Evolutionary conservation across 2,329 filamentous ascomycete genomes (phyloP).

Genomic region (Diaporthe ilicicola): DNA sequence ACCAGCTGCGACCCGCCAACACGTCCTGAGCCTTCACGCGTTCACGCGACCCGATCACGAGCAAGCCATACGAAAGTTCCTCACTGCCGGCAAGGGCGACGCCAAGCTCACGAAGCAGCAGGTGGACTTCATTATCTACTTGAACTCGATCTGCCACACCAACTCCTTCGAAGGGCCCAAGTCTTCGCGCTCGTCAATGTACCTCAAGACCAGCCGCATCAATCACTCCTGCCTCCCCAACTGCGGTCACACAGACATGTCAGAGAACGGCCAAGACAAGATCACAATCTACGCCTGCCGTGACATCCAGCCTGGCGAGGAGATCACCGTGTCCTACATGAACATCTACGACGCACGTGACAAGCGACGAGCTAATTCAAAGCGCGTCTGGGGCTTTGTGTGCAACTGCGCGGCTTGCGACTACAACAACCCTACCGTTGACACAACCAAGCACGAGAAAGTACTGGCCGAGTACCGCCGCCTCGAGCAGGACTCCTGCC

Average conservation of each 20-base stretch:
- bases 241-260: neutral
- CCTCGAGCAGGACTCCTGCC: neutral
- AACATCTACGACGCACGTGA: neutral
- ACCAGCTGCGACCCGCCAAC: neutral
- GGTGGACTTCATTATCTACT: neutral
- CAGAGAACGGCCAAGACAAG: accelerated
- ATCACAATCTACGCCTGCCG: neutral
- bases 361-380: neutral
- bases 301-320: neutral
- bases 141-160: neutral
- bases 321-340: neutral
- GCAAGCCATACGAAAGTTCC: neutral
- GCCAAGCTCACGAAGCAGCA: neutral
- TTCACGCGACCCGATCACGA: neutral
- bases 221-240: neutral
- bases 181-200: neutral
- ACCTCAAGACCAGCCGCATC: neutral
- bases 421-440: neutral
- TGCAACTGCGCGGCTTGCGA: neutral
- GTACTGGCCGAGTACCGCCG: neutral
- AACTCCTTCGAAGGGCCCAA: neutral
- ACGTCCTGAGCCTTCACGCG: neutral
- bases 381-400: neutral
- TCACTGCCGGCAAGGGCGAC: neutral
- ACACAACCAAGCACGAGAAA: neutral